A percentile compares a stretch with the other conserved stretches of the same genome.
These are phyloP conservation scores for Ogataea salicorniae DNA, from an alignment of 805 yeast species.

Conservation along the genomic window DNA sequence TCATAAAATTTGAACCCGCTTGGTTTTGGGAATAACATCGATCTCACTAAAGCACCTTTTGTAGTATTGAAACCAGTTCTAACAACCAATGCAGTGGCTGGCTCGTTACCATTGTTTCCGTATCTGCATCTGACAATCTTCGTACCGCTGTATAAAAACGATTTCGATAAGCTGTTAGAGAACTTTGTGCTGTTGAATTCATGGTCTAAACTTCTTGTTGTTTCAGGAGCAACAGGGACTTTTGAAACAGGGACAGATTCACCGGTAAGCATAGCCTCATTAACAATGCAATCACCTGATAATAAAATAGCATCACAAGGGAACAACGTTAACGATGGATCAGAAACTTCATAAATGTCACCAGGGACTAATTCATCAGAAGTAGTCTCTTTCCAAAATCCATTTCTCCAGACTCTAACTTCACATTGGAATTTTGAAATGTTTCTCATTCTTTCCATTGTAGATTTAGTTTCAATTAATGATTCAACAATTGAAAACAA, in stretches of 20 bases:
- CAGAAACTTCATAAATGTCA: conserved; percentile 87
- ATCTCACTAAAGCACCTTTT: conserved; percentile 87
- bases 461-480: conserved; percentile 75
- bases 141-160: conserved; percentile 84
- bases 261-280: conserved; percentile 97
- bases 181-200: conserved; percentile 53
- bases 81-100: conserved; percentile 82
- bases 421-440: conserved; percentile 73
- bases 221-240: conserved; percentile 55
- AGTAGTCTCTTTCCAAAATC: conserved; percentile 79
- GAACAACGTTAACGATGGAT: conserved; percentile 63
- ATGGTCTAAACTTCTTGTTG: conserved; percentile 50
- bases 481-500: conserved; percentile 74
- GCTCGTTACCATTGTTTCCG: conserved; percentile 50
- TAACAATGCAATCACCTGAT: conserved; percentile 93
- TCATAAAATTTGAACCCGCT: conserved; percentile 87
- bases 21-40: conserved; percentile 96
- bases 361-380: conserved; percentile 90
- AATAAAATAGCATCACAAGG: conserved; percentile 89
- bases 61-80: conserved; percentile 94
- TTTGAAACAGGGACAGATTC: conserved; percentile 97
- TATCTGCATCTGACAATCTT: conserved; percentile 78
- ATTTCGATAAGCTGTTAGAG: conserved; percentile 61
- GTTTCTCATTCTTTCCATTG: conserved; percentile 65
- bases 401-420: conserved; percentile 86